Evolutionary conservation across 768 basidiomycete genomes (phyloP), one percentile per base, ranked within the genome.

Genomic region (Hygrophorus pudorinus): DNA sequence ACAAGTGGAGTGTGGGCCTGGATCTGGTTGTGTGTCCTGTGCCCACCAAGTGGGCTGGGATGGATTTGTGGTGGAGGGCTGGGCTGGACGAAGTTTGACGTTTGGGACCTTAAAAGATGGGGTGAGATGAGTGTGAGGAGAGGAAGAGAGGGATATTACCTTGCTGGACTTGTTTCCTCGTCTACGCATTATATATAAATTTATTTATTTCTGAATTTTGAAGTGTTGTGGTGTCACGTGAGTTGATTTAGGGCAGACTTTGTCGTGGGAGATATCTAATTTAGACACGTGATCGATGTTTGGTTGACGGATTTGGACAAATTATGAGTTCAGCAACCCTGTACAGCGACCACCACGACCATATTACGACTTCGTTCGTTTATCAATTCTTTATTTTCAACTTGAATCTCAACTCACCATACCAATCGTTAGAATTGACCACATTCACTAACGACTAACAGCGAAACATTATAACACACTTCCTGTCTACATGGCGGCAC

Each of bases 71-170:
- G 62, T 52, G 38, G 64, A 56, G 35, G 63, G 61, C 45, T 68
- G 70, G 10, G 76, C 77, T 2, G 85, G 85, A 14, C 86, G 78
- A 48, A 89, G 73, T 50, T 81, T 86, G 49, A 88, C 86, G 66
- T 82, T 83, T 2, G 86, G 85, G 12, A 89, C 85, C 85, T 88
- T 42, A 17, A 5, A 21, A 20, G 27, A 1, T 3, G 20, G 9
- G 6, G 42, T 13, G 21, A 38, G 41, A 9, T 28, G 11, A 10
- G 16, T 3, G 27, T n/a, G 7, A 33, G 28, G 28, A 8, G 37
- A 16, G 16, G 9, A 13, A 3, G 11, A 6, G 31, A 37, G 18
- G 10, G 21, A 16, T 13, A 16, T 11, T 47, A 75, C 81, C 65
- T 81, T 85, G 63, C 68, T 69, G 4, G 81, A 83, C 56, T 80